Base-by-base conservation (phyloP, 1,284 basidiomycete genomes). In the Ceratobasidium sp. region DNA sequence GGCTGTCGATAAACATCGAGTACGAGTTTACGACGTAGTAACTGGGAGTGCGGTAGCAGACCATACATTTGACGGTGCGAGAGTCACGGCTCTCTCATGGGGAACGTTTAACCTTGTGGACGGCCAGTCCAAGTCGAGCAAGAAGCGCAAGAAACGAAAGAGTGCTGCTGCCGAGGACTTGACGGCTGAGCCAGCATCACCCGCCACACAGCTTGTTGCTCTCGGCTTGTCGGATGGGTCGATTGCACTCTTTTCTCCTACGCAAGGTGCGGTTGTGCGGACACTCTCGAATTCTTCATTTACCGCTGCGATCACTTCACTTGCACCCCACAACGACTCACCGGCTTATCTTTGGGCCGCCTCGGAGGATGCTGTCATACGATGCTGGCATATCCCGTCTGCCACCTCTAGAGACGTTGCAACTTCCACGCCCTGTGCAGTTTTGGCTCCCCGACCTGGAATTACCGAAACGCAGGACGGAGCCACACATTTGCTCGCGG, bases 1-100 rank as follows among this genome's bases (percentile, higher is more conserved):
- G 26, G 89, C 92, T 5, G 87, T 93, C 66, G 92, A 94, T 86
- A 93, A 93, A 83, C 92, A 93, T 82, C 88, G 91, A 56, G 84
- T 94, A 77, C 90, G 91, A 79, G 87, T 94, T 64, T 92, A 91
- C 83, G 88, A 91, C 82, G 89, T 90, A 3, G 81, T 86, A 17
- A 88, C 90, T 12, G 87, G 87, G 46, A 87, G 89, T 79, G 87
- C 90, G 28, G 84, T 90, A 38, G 89, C 90, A 12, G 91, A 93
- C 81, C 86, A 91, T 83, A 86, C 88, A 17, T 82, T 92, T 44
- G 90, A 91, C 48, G 87, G 85, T 28, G 87, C 88, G 75, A 87
- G 90, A 62, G 89, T 91, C 56, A 88, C 90, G 61, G 84, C 88
- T 75, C 82, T 91, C 38, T 83, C 84, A 65, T 93, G 91, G 91